Evolutionary conservation across 768 basidiomycete genomes (phyloP).

Genomic region (Auriculariales sp.): DNA sequence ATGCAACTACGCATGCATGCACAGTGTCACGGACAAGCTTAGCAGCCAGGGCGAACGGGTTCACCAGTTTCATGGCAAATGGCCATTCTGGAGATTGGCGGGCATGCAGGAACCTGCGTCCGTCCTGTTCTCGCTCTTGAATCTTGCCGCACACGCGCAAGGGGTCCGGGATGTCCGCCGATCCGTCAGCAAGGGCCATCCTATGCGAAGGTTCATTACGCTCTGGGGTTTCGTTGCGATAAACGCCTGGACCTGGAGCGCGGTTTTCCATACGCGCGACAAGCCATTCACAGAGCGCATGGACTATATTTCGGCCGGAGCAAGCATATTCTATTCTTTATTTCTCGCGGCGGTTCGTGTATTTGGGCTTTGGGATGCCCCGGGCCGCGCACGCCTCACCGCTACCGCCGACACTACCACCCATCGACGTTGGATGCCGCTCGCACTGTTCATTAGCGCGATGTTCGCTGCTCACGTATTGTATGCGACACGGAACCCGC

Average conservation of each 20-base stretch:
- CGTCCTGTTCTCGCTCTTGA: slow-evolving; percentile 77
- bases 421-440: slow-evolving; percentile 12
- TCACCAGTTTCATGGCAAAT: slow-evolving; percentile 88
- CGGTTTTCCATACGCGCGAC: slow-evolving; percentile 88
- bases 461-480: slow-evolving; percentile 56
- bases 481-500: slow-evolving; percentile 60
- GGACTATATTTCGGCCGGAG: slow-evolving; percentile 91
- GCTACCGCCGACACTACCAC: slow-evolving; percentile 13
- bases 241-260: slow-evolving; percentile 88
- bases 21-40: slow-evolving; percentile 47
- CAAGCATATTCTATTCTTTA: slow-evolving; percentile 68
- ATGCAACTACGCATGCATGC: slow-evolving; percentile 86
- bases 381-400: slow-evolving; percentile 11
- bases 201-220: slow-evolving; percentile 56
- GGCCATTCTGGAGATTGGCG: slow-evolving; percentile 84
- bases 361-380: slow-evolving; percentile 50
- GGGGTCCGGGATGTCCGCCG: slow-evolving; percentile 38
- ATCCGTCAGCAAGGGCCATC: slow-evolving; percentile 39
- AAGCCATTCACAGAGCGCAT: slow-evolving; percentile 69
- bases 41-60: slow-evolving; percentile 21
- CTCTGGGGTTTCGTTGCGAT: slow-evolving; percentile 53
- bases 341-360: slow-evolving; percentile 67
- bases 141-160: slow-evolving; percentile 57
- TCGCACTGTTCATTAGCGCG: slow-evolving; percentile 27
- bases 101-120: slow-evolving; percentile 93